Conservation (phyloP, 106 monocot species). For the Apostasia ramifera region DNA sequence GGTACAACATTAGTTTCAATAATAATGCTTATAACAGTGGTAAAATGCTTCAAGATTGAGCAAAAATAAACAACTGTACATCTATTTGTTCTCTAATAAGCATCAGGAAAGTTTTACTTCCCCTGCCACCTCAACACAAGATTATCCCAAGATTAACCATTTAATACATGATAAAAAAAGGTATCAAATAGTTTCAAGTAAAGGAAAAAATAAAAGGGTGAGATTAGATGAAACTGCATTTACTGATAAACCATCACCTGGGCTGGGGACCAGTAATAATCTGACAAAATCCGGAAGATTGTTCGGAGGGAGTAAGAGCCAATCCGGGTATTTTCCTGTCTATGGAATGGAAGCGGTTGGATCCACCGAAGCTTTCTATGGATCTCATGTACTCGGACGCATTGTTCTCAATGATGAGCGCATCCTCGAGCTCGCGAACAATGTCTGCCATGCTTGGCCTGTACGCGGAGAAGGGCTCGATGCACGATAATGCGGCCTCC, state of each 20-base stretch:
- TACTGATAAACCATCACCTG: background rate
- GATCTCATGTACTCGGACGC: constrained; percentile 70
- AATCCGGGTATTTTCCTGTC: constrained; percentile 18
- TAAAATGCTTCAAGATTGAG: background rate
- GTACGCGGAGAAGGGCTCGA: constrained; percentile 38
- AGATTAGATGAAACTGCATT: background rate
- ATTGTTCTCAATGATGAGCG: constrained; percentile 61
- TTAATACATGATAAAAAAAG: no score
- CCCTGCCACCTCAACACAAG: background rate
- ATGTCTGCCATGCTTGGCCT: constrained; percentile 48
- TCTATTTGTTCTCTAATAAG: background rate
- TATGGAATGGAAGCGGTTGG: constrained; percentile 30
- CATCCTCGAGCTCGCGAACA: constrained; percentile 58
- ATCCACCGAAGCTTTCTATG: constrained; percentile 47
- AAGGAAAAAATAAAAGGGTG: no score
- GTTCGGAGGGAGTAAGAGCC: constrained; percentile 7
- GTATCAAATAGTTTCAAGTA: no score
- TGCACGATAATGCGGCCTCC: constrained; percentile 37
- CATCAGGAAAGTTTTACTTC: background rate
- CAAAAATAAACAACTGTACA: constrained; percentile 5
- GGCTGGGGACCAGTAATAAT: constrained; percentile 22
- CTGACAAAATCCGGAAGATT: constrained; percentile 5
- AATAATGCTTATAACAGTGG: background rate
- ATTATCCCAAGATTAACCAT: background rate
- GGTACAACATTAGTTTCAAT: no score